These are phyloP conservation scores for Penicillium sp. DNA, from an alignment of 2,329 filamentous ascomycete genomes.

Conservation along the genomic window DNA sequence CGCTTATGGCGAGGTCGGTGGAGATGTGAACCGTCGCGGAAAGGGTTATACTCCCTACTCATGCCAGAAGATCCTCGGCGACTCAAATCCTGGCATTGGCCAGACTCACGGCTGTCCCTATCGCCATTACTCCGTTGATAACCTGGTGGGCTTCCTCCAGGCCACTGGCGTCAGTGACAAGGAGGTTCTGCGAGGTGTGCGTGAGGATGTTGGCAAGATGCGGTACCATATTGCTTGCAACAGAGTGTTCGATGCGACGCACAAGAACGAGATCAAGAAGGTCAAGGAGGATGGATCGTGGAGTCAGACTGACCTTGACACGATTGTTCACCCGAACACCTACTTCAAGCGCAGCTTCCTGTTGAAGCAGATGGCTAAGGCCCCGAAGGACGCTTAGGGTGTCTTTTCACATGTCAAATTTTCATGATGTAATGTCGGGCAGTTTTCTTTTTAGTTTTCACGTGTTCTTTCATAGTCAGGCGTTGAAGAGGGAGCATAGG, in stretches of 20 bases:
- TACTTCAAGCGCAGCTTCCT: conserved; percentile 96
- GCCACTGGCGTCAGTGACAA: conserved; percentile 75
- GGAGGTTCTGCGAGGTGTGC: conserved; percentile 73
- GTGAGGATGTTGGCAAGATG: conserved; percentile 83
- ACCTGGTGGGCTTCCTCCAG: conserved; percentile 73
- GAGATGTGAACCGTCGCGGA: conserved; percentile 81
- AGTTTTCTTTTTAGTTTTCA: background rate
- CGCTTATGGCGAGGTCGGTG: conserved; percentile 89
- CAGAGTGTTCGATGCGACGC: conserved; percentile 83
- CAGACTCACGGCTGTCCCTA: conserved; percentile 97
- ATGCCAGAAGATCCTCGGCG: conserved; percentile 91
- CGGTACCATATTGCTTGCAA: conserved; percentile 97
- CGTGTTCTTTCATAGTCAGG: conserved; percentile 4
- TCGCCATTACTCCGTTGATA: conserved; percentile 85
- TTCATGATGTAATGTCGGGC: conserved; percentile 51
- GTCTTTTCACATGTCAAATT: conserved; percentile 10
- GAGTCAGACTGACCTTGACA: conserved; percentile 77
- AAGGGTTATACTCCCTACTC: conserved; percentile 87
- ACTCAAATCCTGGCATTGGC: conserved; percentile 79
- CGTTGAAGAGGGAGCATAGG: conserved; percentile 9
- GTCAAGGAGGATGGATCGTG: conserved; percentile 72
- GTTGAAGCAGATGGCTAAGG: conserved; percentile 71
- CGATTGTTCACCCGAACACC: conserved; percentile 94
- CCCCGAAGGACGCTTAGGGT: conserved; percentile 46
- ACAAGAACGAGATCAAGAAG: conserved; percentile 73